Conservation (phyloP, 495 filamentous ascomycete genomes). For the Annulohypoxylon nitens region DNA sequence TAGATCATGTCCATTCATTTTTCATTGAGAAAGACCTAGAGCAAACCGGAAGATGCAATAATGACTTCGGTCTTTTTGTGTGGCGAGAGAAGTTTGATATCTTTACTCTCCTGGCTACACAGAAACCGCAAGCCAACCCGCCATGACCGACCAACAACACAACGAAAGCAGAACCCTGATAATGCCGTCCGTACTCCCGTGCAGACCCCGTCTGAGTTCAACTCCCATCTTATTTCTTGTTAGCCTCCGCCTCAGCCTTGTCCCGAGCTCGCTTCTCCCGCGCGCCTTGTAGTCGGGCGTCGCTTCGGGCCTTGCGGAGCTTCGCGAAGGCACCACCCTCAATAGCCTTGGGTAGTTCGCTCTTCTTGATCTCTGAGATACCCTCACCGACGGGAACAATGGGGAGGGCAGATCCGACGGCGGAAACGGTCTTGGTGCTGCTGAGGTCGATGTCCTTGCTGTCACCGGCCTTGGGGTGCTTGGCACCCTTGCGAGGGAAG, state of each 20-base stretch:
- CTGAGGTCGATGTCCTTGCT: conserved; percentile 87
- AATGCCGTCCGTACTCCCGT: conserved; percentile 55
- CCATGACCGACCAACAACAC: conserved; percentile 53
- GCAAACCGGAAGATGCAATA: conserved; percentile 53
- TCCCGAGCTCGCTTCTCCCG: conserved; percentile 94
- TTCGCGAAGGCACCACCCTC: conserved; percentile 85
- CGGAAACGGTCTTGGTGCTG: conserved; percentile 75
- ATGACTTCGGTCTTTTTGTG: conserved; percentile 45
- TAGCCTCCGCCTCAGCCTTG: conserved; percentile 88
- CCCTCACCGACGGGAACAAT: conserved; percentile 74
- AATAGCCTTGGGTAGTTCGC: conserved; percentile 79
- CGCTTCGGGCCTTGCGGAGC: conserved; percentile 86
- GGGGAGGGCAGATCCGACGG: conserved; percentile 71
- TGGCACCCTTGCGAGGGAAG: conserved; percentile 94
- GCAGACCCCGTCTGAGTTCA: conserved; percentile 41
- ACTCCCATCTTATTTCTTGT: conserved; percentile 85
- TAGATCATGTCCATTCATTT: conserved; percentile 52
- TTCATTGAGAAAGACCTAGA: conserved; percentile 55
- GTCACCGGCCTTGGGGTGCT: conserved; percentile 86
- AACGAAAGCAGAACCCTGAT: conserved; percentile 62
- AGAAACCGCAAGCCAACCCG: conserved; percentile 48
- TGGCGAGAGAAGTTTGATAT: conserved; percentile 40
- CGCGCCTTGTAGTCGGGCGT: conserved; percentile 82
- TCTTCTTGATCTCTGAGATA: conserved; percentile 83
- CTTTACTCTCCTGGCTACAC: conserved; percentile 45